phyloP scores from a whole-genome alignment of 2,329 filamentous ascomycete species.

The Trichoderma koningii region DNA sequence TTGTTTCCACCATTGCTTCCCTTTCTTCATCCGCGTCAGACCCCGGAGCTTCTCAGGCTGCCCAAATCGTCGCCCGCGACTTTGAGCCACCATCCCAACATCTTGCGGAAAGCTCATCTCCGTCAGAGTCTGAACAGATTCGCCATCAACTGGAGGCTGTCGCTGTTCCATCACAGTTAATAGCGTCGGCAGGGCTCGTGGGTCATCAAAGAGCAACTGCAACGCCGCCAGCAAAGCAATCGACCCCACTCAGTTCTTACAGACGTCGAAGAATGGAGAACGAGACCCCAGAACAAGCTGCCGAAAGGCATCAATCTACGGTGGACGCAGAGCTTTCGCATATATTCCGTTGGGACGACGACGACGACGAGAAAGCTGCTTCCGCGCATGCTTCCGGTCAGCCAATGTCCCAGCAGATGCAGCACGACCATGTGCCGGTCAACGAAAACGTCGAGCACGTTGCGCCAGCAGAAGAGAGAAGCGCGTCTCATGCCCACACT shows the following conservation, averaged over 20 bases:
- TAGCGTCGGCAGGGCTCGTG: neutral
- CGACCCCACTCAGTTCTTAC: neutral
- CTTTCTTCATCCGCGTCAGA: slow-evolving; percentile 4
- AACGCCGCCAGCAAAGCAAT: neutral
- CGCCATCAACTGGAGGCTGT: neutral
- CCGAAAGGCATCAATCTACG: neutral
- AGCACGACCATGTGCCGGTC: neutral
- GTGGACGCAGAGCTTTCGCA: neutral
- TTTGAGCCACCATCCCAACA: slow-evolving; percentile 29
- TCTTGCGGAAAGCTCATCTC: slow-evolving; percentile 28
- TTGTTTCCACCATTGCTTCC: neutral
- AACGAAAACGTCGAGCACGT: neutral
- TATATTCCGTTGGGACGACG: slow-evolving; percentile 9
- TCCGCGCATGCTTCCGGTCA: neutral
- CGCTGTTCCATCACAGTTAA: neutral
- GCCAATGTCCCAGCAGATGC: neutral
- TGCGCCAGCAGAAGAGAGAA: neutral
- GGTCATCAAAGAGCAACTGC: neutral
- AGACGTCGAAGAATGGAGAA: slow-evolving; percentile 17
- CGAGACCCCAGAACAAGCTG: slow-evolving; percentile 13
- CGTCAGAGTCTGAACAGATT: slow-evolving; percentile 3
- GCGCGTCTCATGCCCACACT: neutral
- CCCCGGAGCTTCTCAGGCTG: slow-evolving; percentile 34
- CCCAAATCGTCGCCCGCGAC: slow-evolving; percentile 33
- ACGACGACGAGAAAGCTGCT: neutral